Conservation (phyloP, 495 filamentous ascomycete species). For the Annulohypoxylon nitens region DNA sequence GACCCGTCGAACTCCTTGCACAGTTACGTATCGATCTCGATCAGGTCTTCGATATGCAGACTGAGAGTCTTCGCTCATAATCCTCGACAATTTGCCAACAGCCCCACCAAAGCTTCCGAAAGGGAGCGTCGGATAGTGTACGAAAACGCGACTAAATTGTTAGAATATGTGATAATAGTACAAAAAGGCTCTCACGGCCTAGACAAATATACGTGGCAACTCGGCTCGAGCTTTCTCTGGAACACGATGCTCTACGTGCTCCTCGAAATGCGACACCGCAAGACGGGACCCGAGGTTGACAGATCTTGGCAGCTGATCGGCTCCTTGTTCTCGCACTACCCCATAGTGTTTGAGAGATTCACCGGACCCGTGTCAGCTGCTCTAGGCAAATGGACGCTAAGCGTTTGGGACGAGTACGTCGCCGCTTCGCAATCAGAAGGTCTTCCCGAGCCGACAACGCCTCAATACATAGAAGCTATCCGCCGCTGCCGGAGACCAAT, state of each 20-base stretch:
- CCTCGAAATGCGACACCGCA: slow-evolving; percentile 53
- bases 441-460: slow-evolving; percentile 31
- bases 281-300: slow-evolving; percentile 53
- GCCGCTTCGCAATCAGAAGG: slow-evolving; percentile 34
- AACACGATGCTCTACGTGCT: slow-evolving; percentile 58
- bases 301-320: slow-evolving; percentile 40
- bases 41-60: slow-evolving; percentile 51
- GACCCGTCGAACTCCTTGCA: slow-evolving; percentile 36
- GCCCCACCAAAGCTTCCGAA: slow-evolving; percentile 26
- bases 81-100: slow-evolving; percentile 48
- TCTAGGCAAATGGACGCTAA: slow-evolving; percentile 50
- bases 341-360: slow-evolving; percentile 43
- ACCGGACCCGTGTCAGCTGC: slow-evolving; percentile 47
- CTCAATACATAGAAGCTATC: slow-evolving; percentile 33
- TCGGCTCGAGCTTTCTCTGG: slow-evolving; percentile 52
- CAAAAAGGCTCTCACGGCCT: slow-evolving; percentile 41
- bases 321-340: slow-evolving; percentile 45
- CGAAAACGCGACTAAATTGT: slow-evolving; percentile 42
- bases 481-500: slow-evolving; percentile 16
- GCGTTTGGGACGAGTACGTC: slow-evolving; percentile 48
- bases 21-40: slow-evolving; percentile 58
- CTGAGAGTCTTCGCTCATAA: slow-evolving; percentile 53
- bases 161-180: slow-evolving; percentile 47
- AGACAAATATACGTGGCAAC: slow-evolving; percentile 52
- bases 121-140: slow-evolving; percentile 50